Conservation (phyloP, 768 basidiomycete genomes). For the Russula earlei region DNA sequence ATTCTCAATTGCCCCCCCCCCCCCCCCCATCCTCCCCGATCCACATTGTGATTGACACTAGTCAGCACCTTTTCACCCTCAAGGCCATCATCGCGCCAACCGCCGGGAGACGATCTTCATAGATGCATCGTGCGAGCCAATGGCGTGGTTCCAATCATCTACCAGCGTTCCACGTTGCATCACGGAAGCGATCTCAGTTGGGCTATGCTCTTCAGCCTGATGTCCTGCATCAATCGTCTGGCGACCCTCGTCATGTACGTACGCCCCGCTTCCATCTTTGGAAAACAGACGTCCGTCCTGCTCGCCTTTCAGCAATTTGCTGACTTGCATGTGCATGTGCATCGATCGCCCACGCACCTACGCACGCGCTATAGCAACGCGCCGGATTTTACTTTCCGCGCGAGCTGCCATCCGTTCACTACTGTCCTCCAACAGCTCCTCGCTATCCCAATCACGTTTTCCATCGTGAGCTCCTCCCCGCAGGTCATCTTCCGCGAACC, state of each 20-base stretch:
- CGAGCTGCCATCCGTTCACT: conserved; percentile 43
- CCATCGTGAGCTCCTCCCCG: conserved; percentile 73
- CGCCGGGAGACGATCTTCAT: conserved; percentile 56
- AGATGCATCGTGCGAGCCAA: conserved; percentile 73
- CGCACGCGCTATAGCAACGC: conserved; percentile 47
- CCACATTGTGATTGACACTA: conserved; percentile 21
- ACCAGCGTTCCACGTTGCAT: conserved; percentile 49
- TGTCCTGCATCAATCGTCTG: conserved; percentile 76
- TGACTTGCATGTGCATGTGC: too few species aligned
- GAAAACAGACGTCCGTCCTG: not conserved
- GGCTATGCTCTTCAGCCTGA: conserved; percentile 63
- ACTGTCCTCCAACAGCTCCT: conserved; percentile 52
- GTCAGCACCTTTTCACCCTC: conserved; percentile 69
- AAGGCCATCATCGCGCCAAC: conserved; percentile 67
- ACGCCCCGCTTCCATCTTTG: not conserved
- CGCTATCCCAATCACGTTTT: conserved; percentile 64
- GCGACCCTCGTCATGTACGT: conserved; percentile 60
- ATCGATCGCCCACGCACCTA: too few species aligned
- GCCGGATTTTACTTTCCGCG: conserved; percentile 66
- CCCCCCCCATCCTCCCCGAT: not conserved
- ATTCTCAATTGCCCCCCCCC: not conserved
- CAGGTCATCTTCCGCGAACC: conserved; percentile 66
- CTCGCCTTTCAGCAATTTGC: too few species aligned
- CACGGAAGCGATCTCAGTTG: conserved; percentile 64
- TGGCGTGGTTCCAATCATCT: conserved; percentile 67